Percentiles rank a stretch among this genome's conserved stretches.
phyloP scores from a whole-genome alignment of 2,329 filamentous ascomycete genomes.

The Fusarium chaquense region DNA sequence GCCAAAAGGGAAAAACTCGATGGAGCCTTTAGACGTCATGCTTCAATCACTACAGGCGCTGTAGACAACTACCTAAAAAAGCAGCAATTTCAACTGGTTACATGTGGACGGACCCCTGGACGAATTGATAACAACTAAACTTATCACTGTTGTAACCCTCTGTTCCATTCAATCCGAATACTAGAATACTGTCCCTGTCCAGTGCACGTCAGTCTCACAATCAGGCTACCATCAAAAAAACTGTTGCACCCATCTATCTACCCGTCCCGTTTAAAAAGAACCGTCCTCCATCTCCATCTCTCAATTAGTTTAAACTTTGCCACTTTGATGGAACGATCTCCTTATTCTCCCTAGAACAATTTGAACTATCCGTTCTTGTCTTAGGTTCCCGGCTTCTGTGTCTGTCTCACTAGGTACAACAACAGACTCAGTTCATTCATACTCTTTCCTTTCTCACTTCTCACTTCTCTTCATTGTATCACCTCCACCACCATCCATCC shows the following conservation, averaged over 20 bases:
- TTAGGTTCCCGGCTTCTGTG: slow-evolving; percentile 6
- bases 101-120: slow-evolving; percentile 3
- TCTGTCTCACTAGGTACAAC: slow-evolving; percentile 1
- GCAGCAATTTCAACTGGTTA: not conserved
- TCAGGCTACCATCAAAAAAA: slow-evolving; percentile 5
- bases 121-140: not conserved
- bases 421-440: not conserved
- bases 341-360: slow-evolving; percentile 9
- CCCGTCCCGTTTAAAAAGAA: not conserved
- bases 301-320: slow-evolving; percentile 28
- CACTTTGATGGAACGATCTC: slow-evolving; percentile 22
- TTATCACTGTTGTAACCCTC: not conserved
- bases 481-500: not conserved
- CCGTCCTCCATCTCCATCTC: not conserved
- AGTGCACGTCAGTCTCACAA: slow-evolving; percentile 2
- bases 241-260: not conserved
- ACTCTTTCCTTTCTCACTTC: not conserved
- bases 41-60: slow-evolving; percentile 18
- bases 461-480: not conserved
- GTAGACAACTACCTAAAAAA: not conserved
- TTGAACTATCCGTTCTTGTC: slow-evolving; percentile 3
- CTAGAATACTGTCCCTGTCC: too few species aligned
- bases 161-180: too few species aligned
- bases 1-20: slow-evolving; percentile 5
- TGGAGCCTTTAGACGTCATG: slow-evolving; percentile 30